phyloP scores from a whole-genome alignment of 1,284 basidiomycete species.

The Pholiota adiposa region DNA sequence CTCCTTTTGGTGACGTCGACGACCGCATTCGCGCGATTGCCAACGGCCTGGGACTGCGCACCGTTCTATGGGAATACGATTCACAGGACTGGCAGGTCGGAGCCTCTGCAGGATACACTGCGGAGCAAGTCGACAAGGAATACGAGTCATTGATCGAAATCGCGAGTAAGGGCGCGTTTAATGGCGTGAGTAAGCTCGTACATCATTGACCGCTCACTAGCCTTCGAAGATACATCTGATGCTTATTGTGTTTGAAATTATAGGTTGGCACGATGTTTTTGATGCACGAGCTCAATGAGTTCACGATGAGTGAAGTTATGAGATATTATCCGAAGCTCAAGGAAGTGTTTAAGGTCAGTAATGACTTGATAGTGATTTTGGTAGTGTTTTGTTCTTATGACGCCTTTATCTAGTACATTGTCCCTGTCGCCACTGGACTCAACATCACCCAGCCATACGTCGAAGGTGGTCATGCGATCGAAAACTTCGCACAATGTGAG shows the following conservation, averaged over 20 bases:
- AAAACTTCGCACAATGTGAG: conserved; percentile 51
- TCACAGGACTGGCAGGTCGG: conserved; percentile 72
- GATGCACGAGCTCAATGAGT: conserved; percentile 53
- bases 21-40: conserved; percentile 77
- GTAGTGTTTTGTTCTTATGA: not conserved
- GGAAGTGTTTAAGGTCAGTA: conserved; percentile 39
- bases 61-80: conserved; percentile 71
- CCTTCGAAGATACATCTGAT: not conserved
- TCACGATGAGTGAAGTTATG: conserved; percentile 51
- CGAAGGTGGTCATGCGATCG: conserved; percentile 43
- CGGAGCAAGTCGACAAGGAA: conserved; percentile 42
- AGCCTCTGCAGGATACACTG: conserved; percentile 44
- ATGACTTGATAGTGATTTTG: not conserved
- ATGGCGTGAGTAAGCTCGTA: conserved; percentile 29
- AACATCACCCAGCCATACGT: conserved; percentile 53
- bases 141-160: conserved; percentile 44
- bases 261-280: conserved; percentile 53
- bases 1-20: conserved; percentile 66
- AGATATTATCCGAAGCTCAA: conserved; percentile 46
- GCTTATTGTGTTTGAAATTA: not conserved
- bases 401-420: conserved; percentile 37
- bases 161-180: conserved; percentile 44
- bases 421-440: conserved; percentile 50
- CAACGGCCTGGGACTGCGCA: conserved; percentile 58
- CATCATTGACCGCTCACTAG: no score